Conservation (phyloP, 306 rosid species). For the Hylodesmum podocarpum region DNA sequence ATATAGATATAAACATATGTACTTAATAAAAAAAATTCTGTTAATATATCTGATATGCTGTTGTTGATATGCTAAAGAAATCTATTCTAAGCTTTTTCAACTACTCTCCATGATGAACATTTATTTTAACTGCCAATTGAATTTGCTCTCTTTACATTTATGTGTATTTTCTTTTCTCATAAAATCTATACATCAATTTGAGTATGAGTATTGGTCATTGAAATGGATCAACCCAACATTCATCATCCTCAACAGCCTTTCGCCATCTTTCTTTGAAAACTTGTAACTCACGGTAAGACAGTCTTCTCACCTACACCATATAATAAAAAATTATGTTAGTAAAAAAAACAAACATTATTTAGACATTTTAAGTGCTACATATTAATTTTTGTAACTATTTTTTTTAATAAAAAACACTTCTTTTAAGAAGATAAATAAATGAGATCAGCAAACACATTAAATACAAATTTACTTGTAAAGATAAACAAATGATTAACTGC, state of each 20-base stretch:
- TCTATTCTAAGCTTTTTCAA: not conserved
- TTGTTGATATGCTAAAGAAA: not conserved
- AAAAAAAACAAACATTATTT: not conserved
- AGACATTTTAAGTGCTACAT: not conserved
- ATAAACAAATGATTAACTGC: conserved; percentile 6
- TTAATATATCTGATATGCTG: too few species aligned
- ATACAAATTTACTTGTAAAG: not conserved
- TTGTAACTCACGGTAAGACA: conserved; percentile 26
- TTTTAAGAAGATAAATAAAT: too few species aligned
- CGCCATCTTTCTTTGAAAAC: conserved; percentile 35
- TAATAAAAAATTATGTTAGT: not conserved
- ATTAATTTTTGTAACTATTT: not conserved
- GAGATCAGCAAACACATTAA: too few species aligned
- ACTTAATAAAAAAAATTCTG: too few species aligned
- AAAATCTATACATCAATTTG: not conserved
- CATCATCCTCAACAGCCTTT: conserved; percentile 33
- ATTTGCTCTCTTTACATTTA: not conserved
- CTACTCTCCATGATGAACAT: not conserved
- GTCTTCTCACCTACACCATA: conserved; percentile 38
- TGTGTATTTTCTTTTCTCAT: not conserved
- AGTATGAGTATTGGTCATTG: not conserved
- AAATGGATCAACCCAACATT: conserved; percentile 41
- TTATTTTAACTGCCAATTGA: not conserved
- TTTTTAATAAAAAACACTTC: too few species aligned
- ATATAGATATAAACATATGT: too few species aligned